Conservation (phyloP, 2,329 filamentous ascomycete genomes). For the Metarhizium rileyi region DNA sequence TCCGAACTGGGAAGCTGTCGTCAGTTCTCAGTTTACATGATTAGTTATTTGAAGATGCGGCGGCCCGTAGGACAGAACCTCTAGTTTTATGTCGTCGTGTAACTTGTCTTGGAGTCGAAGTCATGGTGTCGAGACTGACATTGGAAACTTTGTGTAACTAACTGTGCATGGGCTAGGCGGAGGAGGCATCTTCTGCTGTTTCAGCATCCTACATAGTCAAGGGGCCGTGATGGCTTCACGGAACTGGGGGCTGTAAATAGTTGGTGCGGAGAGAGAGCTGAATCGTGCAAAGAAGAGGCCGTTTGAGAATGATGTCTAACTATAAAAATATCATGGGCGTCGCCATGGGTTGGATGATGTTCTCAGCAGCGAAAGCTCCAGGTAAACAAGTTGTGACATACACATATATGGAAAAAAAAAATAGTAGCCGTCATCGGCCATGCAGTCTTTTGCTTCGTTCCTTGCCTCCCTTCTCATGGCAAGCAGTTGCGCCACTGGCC, state of each 20-base stretch:
- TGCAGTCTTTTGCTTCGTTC: conserved; percentile 13
- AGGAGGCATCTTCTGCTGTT: not conserved
- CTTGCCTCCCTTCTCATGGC: conserved; percentile 12
- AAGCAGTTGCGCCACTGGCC: conserved; percentile 8
- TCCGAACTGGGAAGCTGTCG: not conserved
- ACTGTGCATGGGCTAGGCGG: too few relatives aligned
- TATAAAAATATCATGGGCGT: too few relatives aligned
- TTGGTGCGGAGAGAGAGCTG: too few relatives aligned
- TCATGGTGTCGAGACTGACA: not conserved
- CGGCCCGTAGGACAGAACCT: too few relatives aligned
- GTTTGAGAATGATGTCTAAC: not conserved
- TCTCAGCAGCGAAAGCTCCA: too few relatives aligned
- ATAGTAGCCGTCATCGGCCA: not conserved
- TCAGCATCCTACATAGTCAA: not conserved
- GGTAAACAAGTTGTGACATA: too few relatives aligned
- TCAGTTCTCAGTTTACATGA: not conserved
- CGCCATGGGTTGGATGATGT: too few relatives aligned
- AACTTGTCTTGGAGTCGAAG: not conserved
- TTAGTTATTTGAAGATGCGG: too few relatives aligned
- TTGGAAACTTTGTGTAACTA: not conserved
- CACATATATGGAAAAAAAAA: not conserved
- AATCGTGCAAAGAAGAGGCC: too few relatives aligned
- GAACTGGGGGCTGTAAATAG: too few relatives aligned
- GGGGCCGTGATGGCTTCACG: not conserved
- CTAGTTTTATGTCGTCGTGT: not conserved